phyloP scores from a whole-genome alignment of 345 rosid species.

The Brassica napus region Da-Ae NC_063444.1:785001-785500 shows the following conservation, averaged over 20 bases:
- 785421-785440: conserved; percentile 15
- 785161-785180: conserved; percentile 14
- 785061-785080: conserved; percentile 50
- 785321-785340: conserved; percentile 40
- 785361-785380: conserved; percentile 16
- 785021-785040: not conserved
- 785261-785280: conserved; percentile 22
- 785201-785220: conserved; percentile 9
- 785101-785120: conserved; percentile 74
- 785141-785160: conserved; percentile 73
- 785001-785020: not conserved
- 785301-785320: conserved; percentile 33
- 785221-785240: conserved; percentile 9
- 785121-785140: conserved; percentile 66
- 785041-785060: conserved; percentile 43
- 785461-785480: conserved; percentile 29
- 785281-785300: conserved; percentile 34
- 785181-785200: conserved; percentile 17
- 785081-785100: conserved; percentile 99
- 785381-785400: not conserved
- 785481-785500: conserved; percentile 2
- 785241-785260: not conserved
- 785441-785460: conserved; percentile 21
- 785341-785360: conserved; percentile 43
- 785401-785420: conserved; percentile 31